Base-by-base conservation (phyloP, 306 rosid species). In the Cucumis sativus region DNA sequence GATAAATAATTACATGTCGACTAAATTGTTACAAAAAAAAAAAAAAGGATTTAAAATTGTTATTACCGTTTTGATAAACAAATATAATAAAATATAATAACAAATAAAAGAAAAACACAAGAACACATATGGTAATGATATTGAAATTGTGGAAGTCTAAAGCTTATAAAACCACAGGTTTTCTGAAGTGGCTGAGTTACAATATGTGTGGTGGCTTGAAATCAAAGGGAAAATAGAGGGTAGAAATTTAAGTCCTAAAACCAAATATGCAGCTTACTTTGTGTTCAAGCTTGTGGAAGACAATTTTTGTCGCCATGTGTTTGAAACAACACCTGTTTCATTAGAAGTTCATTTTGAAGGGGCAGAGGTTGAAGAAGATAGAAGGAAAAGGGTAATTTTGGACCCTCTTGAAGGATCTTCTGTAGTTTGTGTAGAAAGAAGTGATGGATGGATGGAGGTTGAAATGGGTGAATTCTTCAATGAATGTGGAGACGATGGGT, bases 391-490 rank as follows among this genome's bases (percentile, higher is more conserved):
- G 1, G 77, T 70, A 52, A 1, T 75, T 14, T 60, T 84, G 11
- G 83, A 76, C n/a, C 77, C 83, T 13, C 37, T 59, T 0, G 20
- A 52, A 23, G 51, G 39, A 17, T n/a, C 40, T 6, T 21, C 41
- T 28, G 30, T 3, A 7, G 68, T 7, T 39, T 61, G 5, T 18
- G 39, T 23, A 33, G 35, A 64, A 6, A 55, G 83, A 56, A 41
- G 16, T 17, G 85, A 84, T 17, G 83, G 81, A 12, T 80, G 82
- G 84, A 40, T 35, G 83, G 83, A 85, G 15, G 20, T 72, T 35
- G 82, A 79, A 71, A 82, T 85, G 82, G 85, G 83, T 1, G 80
- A 85, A 18, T 58, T 85, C 85, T 80, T 76, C 64, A 59, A 58
- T 45, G 80, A 76, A 54, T 6, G 15, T 21, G 88, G 88, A 40